Percentiles rank a stretch among this genome's conserved stretches.
phyloP scores from a whole-genome alignment of 352 stramenopile genomes.

The Pythium phragmitis region DNA sequence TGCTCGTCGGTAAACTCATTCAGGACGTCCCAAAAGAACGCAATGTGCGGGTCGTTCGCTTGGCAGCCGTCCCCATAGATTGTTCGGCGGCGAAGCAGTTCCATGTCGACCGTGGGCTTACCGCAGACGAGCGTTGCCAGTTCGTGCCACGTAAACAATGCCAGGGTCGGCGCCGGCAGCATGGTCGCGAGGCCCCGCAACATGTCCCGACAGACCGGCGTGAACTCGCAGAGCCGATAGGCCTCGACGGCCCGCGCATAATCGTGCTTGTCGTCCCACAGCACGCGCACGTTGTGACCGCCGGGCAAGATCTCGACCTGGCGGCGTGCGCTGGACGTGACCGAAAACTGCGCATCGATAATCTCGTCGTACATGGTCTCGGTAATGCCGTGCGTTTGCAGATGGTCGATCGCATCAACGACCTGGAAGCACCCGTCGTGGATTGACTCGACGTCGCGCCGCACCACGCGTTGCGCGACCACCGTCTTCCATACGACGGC shows the following conservation, averaged over 20 bases:
- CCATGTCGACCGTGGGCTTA: conserved; percentile 86
- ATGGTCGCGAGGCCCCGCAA: conserved; percentile 85
- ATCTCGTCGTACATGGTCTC: conserved; percentile 90
- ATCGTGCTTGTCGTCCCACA: conserved; percentile 87
- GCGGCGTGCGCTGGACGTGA: conserved; percentile 78
- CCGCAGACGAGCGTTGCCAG: conserved; percentile 89
- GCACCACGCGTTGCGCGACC: conserved; percentile 70
- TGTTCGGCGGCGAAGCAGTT: conserved; percentile 78
- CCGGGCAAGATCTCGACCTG: conserved; percentile 81
- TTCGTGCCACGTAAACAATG: conserved; percentile 89
- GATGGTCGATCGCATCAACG: conserved; percentile 88
- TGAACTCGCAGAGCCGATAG: conserved; percentile 83
- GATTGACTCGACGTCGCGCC: conserved; percentile 83
- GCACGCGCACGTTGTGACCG: conserved; percentile 78
- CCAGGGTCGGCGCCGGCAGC: conserved; percentile 69
- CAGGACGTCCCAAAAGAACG: conserved; percentile 91
- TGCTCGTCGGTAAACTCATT: conserved; percentile 86
- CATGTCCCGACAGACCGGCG: conserved; percentile 69
- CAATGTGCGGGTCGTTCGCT: conserved; percentile 83
- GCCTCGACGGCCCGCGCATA: conserved; percentile 79
- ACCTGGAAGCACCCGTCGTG: conserved; percentile 85
- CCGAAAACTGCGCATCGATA: conserved; percentile 89
- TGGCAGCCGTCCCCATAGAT: conserved; percentile 91
- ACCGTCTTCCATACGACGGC: conserved; percentile 93
- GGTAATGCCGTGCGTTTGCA: conserved; percentile 75